Evolutionary conservation across 2,329 filamentous ascomycete species (phyloP), one percentile per base, ranked within the genome.

Genomic region (Penicillium nordicum): DNA sequence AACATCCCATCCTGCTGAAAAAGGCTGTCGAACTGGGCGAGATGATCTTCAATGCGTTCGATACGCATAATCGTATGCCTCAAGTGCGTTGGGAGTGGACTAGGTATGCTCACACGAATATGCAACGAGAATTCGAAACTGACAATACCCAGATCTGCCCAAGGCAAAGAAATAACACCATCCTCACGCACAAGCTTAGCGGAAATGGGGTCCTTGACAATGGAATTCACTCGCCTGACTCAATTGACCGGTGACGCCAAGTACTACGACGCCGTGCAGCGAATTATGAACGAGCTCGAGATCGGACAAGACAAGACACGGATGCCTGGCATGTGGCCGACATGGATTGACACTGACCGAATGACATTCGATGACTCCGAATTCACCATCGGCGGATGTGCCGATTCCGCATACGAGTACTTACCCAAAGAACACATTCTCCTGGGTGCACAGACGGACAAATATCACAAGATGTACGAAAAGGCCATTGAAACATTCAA

Each of bases 51-150:
- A 85, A 87, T 53, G 84, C 88, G 2, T 96, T 96, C 67, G 91
- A 96, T 72, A 97, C 93, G 1, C 91, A 91, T 1, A 97, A 97
- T 71, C 86, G 91, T 63, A 95, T 97, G 90, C 92, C 92, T 2
- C 77, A 91, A 12, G 81, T 91, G 8, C 90, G 88, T 71, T 95
- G 92, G 76, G 78, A 83, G 60, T 96, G 89, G 89, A 84, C 84
- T 69, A 89, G 86, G 63, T 83, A 69, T 21, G 38, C 21, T 10
- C n/a, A 38, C 4, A 9, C 6, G 9, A 34, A 25, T 7, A 11
- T 2, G 16, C 18, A 51, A 30, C 4, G 5, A 34, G 12, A 50
- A 63, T 51, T 38, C 18, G 83, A 78, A 64, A 80, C 82, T 60
- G 29, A 60, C 41, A 9, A 23, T 43, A 10, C 34, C 11, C n/a